phyloP scores from a whole-genome alignment of 2,329 filamentous ascomycete genomes.

The Pleurostoma richardsiae region DNA sequence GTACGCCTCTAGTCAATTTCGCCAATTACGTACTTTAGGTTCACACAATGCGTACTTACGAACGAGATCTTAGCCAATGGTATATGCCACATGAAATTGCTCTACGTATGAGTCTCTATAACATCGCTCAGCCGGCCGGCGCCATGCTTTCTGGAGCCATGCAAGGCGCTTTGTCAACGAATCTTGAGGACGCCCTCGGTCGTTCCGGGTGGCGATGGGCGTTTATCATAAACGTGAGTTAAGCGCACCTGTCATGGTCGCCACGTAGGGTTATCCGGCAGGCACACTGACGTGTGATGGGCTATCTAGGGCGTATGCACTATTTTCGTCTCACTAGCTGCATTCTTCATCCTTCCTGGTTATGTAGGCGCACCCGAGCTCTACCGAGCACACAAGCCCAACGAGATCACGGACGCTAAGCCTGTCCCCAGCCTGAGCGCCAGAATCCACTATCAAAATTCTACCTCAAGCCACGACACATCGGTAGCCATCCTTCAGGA shows the following conservation, averaged over 20 bases:
- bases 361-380: not conserved
- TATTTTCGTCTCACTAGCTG: not conserved
- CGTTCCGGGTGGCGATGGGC: conserved; percentile 6
- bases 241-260: no score
- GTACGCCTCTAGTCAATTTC: not conserved
- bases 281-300: no score
- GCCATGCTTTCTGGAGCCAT: conserved; percentile 4
- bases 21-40: no score
- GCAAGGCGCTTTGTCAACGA: conserved; percentile 4
- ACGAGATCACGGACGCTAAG: no score
- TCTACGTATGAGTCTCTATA: conserved; percentile 5
- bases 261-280: not conserved
- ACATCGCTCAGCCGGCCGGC: conserved; percentile 5
- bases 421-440: conserved; percentile 1
- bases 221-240: conserved; percentile 3
- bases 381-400: not conserved
- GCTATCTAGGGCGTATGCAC: conserved; percentile 3
- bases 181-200: conserved; percentile 2
- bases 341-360: conserved; percentile 3
- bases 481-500: not conserved
- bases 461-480: conserved; percentile 4
- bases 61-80: conserved; percentile 2
- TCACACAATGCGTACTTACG: not conserved
- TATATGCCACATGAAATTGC: conserved; percentile 4
- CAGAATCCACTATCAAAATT: conserved; percentile 4